Conservation (phyloP, 225 moss, liverwort and hornwort species). For the Bryum argenteum region DNA sequence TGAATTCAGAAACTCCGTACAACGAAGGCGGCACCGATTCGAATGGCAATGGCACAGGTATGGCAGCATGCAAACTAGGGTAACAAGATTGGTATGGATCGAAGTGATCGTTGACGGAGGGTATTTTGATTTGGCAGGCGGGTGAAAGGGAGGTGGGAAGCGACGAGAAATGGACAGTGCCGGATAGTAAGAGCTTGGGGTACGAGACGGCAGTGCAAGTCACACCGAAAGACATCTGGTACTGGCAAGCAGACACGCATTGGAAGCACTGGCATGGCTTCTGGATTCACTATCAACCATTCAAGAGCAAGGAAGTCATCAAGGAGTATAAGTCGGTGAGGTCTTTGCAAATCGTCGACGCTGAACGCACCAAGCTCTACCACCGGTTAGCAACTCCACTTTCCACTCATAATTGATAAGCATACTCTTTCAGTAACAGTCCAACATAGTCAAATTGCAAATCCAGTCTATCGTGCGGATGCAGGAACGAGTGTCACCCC, state of each 20-base stretch:
- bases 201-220: constrained; percentile 46
- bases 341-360: constrained; percentile 44
- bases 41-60: no score
- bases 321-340: constrained; percentile 58
- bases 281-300: constrained; percentile 42
- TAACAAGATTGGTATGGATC: no score
- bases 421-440: no score
- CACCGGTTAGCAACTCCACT: constrained; percentile 29
- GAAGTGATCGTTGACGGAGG: no score
- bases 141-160: constrained; percentile 31
- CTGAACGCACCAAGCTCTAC: constrained; percentile 38
- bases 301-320: constrained; percentile 32
- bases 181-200: constrained; percentile 47
- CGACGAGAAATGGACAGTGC: constrained; percentile 40
- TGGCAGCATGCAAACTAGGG: no score
- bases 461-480: no score
- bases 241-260: constrained; percentile 53
- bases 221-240: constrained; percentile 48
- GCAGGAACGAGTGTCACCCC: no score
- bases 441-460: no score
- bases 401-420: neutral
- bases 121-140: constrained; percentile 12
- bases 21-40: no score
- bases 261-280: constrained; percentile 63
- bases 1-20: no score